Conservation (phyloP, 306 rosid species). For the Prosopis cineraria region DNA sequence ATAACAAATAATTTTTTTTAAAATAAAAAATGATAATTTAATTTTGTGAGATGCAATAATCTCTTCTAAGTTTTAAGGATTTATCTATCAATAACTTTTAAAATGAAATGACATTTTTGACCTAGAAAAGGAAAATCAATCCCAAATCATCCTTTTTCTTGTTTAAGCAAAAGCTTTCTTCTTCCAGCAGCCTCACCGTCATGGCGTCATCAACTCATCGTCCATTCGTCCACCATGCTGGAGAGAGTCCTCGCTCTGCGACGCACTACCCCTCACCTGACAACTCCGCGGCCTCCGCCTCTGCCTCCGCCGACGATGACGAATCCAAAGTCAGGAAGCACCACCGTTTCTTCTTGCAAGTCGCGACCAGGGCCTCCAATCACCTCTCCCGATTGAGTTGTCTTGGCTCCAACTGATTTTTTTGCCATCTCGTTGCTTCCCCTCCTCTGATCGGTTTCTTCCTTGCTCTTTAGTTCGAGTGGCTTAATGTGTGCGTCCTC, state of each 20-base stretch:
- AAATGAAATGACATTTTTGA: no score
- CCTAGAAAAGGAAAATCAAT: no score
- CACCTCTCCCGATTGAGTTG: conserved; percentile 53
- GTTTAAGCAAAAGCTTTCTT: no score
- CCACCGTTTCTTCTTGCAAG: conserved; percentile 43
- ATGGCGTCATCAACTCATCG: conserved; percentile 28
- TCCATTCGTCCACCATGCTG: conserved; percentile 42
- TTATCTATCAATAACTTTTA: no score
- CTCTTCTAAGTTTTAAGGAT: no score
- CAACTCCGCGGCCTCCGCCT: conserved; percentile 16
- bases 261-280: conserved; percentile 48
- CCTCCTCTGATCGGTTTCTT: conserved; percentile 43
- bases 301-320: conserved; percentile 37
- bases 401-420: conserved; percentile 43
- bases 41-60: no score
- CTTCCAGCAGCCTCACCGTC: no score
- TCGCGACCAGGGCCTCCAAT: conserved; percentile 53
- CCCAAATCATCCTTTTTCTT: no score
- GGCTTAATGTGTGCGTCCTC: conserved; percentile 74
- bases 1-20: no score
- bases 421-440: conserved; percentile 46
- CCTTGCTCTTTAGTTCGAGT: conserved; percentile 60
- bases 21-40: no score
- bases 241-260: conserved; percentile 77
- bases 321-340: conserved; percentile 69